Percentiles rank a stretch among this genome's conserved stretches.
Evolutionary conservation across 148 eudicot species (phyloP).

Genomic region (Dysphania ambrosioides): DNA sequence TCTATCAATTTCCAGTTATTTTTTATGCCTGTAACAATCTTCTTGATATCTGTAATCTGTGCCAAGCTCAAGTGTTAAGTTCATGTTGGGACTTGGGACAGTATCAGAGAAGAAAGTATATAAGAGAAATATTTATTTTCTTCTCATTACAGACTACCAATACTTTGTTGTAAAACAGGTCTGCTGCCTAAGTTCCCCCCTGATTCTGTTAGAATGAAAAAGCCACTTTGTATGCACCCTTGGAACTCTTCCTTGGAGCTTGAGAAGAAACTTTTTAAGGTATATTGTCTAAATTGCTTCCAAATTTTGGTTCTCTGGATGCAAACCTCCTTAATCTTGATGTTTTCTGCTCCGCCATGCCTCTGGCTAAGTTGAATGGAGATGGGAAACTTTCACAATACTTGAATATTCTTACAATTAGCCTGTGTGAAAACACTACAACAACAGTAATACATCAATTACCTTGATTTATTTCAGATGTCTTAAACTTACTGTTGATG

Average conservation of each 20-base stretch:
- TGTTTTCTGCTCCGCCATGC: neutral
- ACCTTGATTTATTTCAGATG: neutral
- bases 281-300: conserved; percentile 9
- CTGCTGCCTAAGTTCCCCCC: conserved; percentile 89
- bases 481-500: conserved; percentile 12
- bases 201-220: conserved; percentile 62
- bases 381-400: too few relatives aligned
- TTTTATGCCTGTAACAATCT: neutral
- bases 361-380: too few relatives aligned
- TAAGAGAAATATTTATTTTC: neutral
- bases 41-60: neutral
- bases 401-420: too few relatives aligned
- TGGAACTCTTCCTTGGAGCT: conserved; percentile 78
- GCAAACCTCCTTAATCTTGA: neutral
- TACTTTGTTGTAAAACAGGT: conserved; percentile 41
- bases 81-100: neutral
- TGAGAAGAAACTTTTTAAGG: conserved; percentile 89
- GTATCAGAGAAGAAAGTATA: neutral
- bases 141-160: neutral
- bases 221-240: conserved; percentile 56
- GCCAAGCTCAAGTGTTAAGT: neutral
- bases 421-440: too few relatives aligned
- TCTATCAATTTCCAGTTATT: neutral
- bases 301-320: neutral
- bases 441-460: too few relatives aligned